phyloP scores from a whole-genome alignment of 208 protist genomes.

The Trypanosoma boissoni region DNA sequence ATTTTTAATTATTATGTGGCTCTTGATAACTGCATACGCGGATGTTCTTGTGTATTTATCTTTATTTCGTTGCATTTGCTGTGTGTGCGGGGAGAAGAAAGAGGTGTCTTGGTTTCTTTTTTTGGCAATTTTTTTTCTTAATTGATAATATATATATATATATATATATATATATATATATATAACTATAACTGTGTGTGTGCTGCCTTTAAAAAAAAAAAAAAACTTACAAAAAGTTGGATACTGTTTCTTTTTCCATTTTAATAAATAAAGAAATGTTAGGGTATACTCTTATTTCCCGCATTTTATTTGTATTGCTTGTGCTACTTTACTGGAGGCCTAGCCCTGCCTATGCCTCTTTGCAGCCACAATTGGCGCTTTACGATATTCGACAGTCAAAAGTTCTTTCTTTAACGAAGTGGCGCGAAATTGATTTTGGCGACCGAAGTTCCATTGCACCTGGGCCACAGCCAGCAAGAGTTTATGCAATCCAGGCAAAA shows the following conservation, averaged over 20 bases:
- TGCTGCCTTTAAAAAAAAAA: no score
- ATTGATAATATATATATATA: no score
- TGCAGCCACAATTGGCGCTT: slow-evolving; percentile 18
- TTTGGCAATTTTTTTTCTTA: slow-evolving; percentile 7
- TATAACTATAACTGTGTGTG: no score
- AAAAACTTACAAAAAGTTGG: no score
- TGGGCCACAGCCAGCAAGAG: slow-evolving; percentile 13
- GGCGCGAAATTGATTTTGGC: slow-evolving; percentile 28
- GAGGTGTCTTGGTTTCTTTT: slow-evolving; percentile 1
- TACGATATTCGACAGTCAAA: slow-evolving; percentile 6
- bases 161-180: no score
- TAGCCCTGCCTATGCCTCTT: background rate
- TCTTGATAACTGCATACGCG: no score
- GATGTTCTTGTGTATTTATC: background rate
- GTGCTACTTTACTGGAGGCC: background rate
- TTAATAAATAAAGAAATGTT: no score
- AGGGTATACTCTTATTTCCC: no score
- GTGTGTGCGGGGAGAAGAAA: background rate
- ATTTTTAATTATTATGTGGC: no score
- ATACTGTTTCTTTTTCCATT: no score
- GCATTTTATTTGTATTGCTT: background rate
- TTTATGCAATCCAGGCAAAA: slow-evolving; percentile 22
- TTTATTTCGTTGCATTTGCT: background rate
- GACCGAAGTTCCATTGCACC: slow-evolving; percentile 5
- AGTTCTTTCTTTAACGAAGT: slow-evolving; percentile 9